phyloP scores from a whole-genome alignment of 1,139 yeast species.

The Pichia sp. region DNA sequence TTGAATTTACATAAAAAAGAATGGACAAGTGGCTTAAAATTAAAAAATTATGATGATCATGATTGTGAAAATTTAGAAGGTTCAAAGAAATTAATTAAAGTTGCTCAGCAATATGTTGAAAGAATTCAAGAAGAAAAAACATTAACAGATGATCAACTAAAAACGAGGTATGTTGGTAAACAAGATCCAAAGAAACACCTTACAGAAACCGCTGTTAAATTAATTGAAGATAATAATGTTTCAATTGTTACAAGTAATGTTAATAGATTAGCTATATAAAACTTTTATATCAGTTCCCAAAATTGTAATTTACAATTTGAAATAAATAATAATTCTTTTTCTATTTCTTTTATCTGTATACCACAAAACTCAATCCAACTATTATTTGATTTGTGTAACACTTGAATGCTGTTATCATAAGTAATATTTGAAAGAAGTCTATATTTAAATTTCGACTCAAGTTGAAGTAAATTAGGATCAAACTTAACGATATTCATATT shows the following conservation, averaged over 20 bases:
- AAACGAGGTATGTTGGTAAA: constrained; percentile 95
- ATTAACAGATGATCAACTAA: constrained; percentile 78
- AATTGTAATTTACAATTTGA: constrained; percentile 61
- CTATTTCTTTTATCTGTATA: constrained; percentile 40
- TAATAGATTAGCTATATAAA: constrained; percentile 73
- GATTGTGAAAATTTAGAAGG: constrained; percentile 72
- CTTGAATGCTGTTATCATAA: constrained; percentile 50
- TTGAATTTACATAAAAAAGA: constrained; percentile 89
- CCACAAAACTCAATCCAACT: constrained; percentile 59
- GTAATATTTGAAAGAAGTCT: constrained; percentile 46
- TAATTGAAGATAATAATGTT: constrained; percentile 86
- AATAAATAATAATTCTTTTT: constrained; percentile 55
- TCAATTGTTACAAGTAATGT: constrained; percentile 84
- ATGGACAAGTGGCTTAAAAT: constrained; percentile 90
- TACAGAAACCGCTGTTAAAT: constrained; percentile 76
- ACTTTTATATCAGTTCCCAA: constrained; percentile 40
- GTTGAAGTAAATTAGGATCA: constrained; percentile 36
- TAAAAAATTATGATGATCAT: constrained; percentile 71
- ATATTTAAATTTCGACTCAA: constrained; percentile 32
- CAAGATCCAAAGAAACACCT: constrained; percentile 98
- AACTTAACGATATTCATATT: constrained; percentile 65
- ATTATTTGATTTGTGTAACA: constrained; percentile 36
- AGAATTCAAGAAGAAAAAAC: constrained; percentile 93
- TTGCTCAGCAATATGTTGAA: constrained; percentile 85
- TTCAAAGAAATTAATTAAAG: constrained; percentile 75